Evolutionary conservation across 352 stramenopile genomes (phyloP).

Genomic region (Pythium grandisporangium): DNA sequence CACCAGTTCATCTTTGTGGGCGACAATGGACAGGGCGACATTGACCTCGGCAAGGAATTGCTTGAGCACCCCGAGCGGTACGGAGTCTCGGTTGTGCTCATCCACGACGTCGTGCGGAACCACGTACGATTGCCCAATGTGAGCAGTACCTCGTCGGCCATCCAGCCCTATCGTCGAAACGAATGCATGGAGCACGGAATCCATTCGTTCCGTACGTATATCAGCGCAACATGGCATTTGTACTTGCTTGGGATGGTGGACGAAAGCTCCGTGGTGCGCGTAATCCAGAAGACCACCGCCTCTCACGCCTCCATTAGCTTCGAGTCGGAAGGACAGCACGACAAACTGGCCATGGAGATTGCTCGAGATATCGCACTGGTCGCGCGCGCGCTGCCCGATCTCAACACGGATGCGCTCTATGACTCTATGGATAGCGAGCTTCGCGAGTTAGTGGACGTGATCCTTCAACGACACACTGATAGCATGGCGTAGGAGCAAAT

Average conservation of each 20-base stretch:
- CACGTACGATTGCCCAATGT: constrained; percentile 13
- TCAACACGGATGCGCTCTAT: constrained; percentile 39
- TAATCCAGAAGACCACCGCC: constrained; percentile 45
- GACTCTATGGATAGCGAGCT: constrained; percentile 43
- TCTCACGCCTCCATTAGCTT: constrained; percentile 58
- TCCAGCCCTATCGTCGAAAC: constrained; percentile 36
- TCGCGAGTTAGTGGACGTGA: constrained; percentile 1
- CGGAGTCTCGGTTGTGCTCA: constrained; percentile 49
- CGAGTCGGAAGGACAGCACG: constrained; percentile 43
- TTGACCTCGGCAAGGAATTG: constrained; percentile 68
- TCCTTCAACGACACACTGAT: no score
- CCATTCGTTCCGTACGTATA: constrained; percentile 70
- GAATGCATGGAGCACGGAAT: constrained; percentile 62
- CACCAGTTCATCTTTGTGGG: constrained; percentile 74
- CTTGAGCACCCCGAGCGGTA: constrained; percentile 41
- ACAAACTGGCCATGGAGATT: constrained; percentile 48
- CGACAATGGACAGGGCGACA: constrained; percentile 77
- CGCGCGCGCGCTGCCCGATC: constrained; percentile 36
- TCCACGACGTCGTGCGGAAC: constrained; percentile 79
- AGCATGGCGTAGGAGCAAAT: no score
- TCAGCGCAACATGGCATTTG: constrained; percentile 53
- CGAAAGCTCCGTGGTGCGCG: constrained; percentile 38
- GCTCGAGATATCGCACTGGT: constrained; percentile 44
- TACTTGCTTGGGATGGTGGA: constrained; percentile 40
- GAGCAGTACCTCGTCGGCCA: not conserved